A percentile compares a stretch with the other conserved stretches of the same genome.
Evolutionary conservation across 2,329 filamentous ascomycete species (phyloP).

Genomic region (Sclerotinia sclerotiorum): DNA sequence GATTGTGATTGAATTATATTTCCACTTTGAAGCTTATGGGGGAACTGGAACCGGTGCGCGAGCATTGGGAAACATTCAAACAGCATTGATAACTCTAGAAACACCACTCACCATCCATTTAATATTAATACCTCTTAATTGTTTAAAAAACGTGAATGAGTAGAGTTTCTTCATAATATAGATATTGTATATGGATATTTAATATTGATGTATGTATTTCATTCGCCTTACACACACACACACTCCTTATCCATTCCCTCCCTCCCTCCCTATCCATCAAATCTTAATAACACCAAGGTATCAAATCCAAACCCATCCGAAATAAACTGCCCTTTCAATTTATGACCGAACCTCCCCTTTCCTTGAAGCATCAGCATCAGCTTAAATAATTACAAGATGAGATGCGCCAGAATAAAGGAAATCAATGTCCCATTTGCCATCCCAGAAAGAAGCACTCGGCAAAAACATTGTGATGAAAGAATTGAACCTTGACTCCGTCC

Average conservation of each 20-base stretch:
- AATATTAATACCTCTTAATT: too few species aligned
- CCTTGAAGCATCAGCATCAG: background rate
- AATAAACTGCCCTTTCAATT: slow-evolving; percentile 31
- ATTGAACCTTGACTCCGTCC: slow-evolving; percentile 23
- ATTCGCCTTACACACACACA: background rate
- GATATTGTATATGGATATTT: background rate
- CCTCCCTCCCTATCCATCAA: slow-evolving; percentile 14
- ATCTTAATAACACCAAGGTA: slow-evolving; percentile 36
- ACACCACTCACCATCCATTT: too few species aligned
- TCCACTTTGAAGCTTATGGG: too few species aligned
- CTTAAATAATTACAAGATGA: slow-evolving; percentile 17
- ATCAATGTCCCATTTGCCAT: background rate
- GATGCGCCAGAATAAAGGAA: slow-evolving; percentile 21
- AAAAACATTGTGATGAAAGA: slow-evolving; percentile 23
- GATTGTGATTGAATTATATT: too few species aligned
- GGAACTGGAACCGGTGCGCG: too few species aligned
- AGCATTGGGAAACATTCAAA: too few species aligned
- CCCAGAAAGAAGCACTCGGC: slow-evolving; percentile 14
- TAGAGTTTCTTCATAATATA: background rate
- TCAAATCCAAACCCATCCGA: slow-evolving; percentile 34
- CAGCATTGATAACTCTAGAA: too few species aligned
- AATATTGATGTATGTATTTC: slow-evolving; percentile 4
- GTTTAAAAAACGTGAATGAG: background rate
- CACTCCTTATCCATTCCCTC: slow-evolving; percentile 9
- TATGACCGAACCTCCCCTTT: slow-evolving; percentile 25